Base-by-base conservation (phyloP, 1,139 yeast genomes). In the Saccharomyces hybrid region DNA sequence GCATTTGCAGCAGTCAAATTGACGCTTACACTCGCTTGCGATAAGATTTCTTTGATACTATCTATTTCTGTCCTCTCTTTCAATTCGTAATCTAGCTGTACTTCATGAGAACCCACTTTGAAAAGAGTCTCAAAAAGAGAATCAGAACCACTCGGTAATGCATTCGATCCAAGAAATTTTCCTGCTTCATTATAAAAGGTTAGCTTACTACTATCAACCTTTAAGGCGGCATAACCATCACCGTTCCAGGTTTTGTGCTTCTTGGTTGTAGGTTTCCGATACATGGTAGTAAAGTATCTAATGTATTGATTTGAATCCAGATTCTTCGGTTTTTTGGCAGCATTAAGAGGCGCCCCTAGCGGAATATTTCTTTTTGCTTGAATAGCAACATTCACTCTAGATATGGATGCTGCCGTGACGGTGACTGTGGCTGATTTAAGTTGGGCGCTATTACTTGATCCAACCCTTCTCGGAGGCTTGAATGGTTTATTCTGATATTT, bases 241-340 rank as follows among this genome's bases (percentile, higher is more conserved):
- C 96, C 96, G 55, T 89, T 95, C 99, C 99, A 93, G 0, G 91
- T 84, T 67, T 91, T 91, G 69, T 90, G 83, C 75, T 91, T 90
- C 70, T 87, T 88, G 44, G 73, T 76, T 0, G 93, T 75, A 47
- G 76, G 77, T 67, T 88, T 89, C 47, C 99, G 74, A 80, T 86
- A 88, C 61, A 88, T 79, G 2, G 82, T 82, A 9, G 62, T 61
- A 52, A 63, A 70, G 38, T 54, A 56, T 41, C 51, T 38, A 11
- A n/a, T 20, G 11, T 50, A 55, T 60, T 23, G 63, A 60, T 51
- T 57, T 61, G 51, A 56, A 55, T 28, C 49, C 9, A 48, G 51
- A 14, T 26, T 14, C 38, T 32, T 44, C 38, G 27, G 49, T 20
- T 25, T 52, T 16, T 32, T 34, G 5, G 44, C 44, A 38, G 9